phyloP scores from a whole-genome alignment of 305 asterid genomes.

The Andrographis paniculata region DNA sequence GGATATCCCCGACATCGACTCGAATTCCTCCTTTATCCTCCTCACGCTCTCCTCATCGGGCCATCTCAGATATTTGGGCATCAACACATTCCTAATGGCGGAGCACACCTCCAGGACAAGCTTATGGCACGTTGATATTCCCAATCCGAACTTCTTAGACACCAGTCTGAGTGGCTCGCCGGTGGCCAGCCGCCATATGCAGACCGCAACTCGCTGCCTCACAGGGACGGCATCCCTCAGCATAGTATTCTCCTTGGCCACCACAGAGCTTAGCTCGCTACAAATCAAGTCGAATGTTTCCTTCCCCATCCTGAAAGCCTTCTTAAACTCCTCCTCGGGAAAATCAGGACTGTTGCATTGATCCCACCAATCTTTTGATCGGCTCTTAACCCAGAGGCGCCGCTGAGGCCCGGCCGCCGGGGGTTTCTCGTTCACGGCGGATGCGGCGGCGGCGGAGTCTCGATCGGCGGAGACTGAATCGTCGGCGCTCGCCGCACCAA shows the following conservation, averaged over 20 bases:
- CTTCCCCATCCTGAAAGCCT: conserved; percentile 91
- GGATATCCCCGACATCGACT: conserved; percentile 58
- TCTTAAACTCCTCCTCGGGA: conserved; percentile 80
- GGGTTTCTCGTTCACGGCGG: conserved; percentile 25
- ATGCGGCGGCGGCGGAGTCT: conserved; percentile 5
- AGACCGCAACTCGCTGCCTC: conserved; percentile 79
- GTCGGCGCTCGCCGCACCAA: conserved; percentile 21
- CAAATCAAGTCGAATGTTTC: conserved; percentile 80
- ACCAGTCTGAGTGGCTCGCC: conserved; percentile 92
- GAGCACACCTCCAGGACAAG: conserved; percentile 87
- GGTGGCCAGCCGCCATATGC: conserved; percentile 94
- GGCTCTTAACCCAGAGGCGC: conserved; percentile 82
- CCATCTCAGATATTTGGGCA: conserved; percentile 88
- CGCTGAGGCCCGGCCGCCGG: conserved; percentile 47
- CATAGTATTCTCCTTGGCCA: conserved; percentile 87
- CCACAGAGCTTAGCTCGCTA: conserved; percentile 55
- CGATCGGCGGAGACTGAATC: conserved; percentile 19
- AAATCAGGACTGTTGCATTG: conserved; percentile 85
- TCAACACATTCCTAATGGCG: conserved; percentile 66
- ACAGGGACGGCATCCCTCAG: conserved; percentile 92
- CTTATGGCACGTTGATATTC: conserved; percentile 94
- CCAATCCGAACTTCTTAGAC: conserved; percentile 77
- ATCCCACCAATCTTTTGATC: conserved; percentile 97
- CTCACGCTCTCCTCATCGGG: conserved; percentile 45
- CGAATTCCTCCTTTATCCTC: conserved; percentile 39